A percentile compares a stretch with the other conserved stretches of the same genome.
These are phyloP conservation scores for Boechera retrofracta DNA, from an alignment of 345 rosid species.

Conservation along the genomic window DNA sequence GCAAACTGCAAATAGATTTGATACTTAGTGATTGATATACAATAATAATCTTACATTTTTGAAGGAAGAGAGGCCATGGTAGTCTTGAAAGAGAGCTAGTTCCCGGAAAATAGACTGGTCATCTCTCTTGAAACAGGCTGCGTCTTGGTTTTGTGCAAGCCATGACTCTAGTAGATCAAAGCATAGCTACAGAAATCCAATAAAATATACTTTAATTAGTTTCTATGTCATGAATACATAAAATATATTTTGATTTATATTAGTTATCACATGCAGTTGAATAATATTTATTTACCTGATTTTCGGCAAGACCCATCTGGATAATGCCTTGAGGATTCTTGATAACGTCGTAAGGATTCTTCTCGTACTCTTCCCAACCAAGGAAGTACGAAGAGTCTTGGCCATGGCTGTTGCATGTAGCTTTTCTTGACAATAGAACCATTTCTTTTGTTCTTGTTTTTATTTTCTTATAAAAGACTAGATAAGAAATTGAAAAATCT, in stretches of 20 bases:
- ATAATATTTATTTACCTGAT: constrained; percentile 53
- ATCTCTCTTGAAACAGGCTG: constrained; percentile 56
- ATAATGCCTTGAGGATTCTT: constrained; percentile 71
- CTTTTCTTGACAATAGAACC: constrained; percentile 63
- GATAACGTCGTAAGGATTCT: constrained; percentile 62
- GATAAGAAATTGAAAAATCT: neutral
- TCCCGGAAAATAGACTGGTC: constrained; percentile 68
- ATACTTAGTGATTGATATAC: neutral
- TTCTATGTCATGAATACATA: neutral
- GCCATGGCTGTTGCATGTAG: constrained; percentile 65
- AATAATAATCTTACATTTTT: constrained; percentile 53
- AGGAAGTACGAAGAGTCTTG: constrained; percentile 76
- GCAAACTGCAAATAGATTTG: neutral
- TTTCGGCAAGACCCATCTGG: constrained; percentile 86
- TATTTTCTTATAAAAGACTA: neutral
- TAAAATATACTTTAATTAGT: neutral
- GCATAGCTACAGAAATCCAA: constrained; percentile 52
- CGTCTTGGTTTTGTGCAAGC: constrained; percentile 60
- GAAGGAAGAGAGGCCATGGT: constrained; percentile 67
- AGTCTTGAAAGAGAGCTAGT: constrained; percentile 84
- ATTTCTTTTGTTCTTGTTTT: constrained; percentile 37
- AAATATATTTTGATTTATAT: neutral
- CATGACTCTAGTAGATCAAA: constrained; percentile 71
- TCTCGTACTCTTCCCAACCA: constrained; percentile 59
- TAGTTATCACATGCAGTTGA: neutral